Conservation (phyloP, 1,139 yeast genomes). For the Debaryomyces coudertii region DNA sequence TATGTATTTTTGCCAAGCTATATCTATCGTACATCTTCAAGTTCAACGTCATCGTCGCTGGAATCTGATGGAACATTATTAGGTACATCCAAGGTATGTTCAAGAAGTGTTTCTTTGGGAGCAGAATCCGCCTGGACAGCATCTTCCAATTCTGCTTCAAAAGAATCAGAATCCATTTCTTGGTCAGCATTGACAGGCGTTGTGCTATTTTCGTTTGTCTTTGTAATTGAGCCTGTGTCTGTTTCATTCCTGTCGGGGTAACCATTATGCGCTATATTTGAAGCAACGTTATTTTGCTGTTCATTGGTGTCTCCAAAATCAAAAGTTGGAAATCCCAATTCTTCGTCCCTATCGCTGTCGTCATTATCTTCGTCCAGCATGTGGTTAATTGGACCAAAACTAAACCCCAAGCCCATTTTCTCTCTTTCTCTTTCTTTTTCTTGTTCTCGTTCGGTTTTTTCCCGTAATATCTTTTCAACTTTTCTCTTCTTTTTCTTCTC, state of each 20-base stretch:
- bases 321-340: slow-evolving; percentile 1
- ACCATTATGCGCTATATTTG: background rate
- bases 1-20: background rate
- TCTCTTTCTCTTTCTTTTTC: slow-evolving; percentile 23
- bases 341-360: slow-evolving; percentile 19
- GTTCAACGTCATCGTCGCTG: slow-evolving; percentile 1
- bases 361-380: slow-evolving; percentile 28
- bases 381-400: slow-evolving; percentile 28
- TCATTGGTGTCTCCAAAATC: slow-evolving; percentile 6
- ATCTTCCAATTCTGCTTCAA: slow-evolving; percentile 8
- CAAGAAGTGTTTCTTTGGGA: background rate
- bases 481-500: slow-evolving; percentile 29
- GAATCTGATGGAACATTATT: background rate
- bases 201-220: background rate
- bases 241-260: background rate
- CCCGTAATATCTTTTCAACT: slow-evolving; percentile 25
- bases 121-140: slow-evolving; percentile 1
- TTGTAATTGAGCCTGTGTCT: background rate
- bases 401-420: slow-evolving; percentile 36
- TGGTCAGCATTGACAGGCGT: background rate
- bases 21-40: slow-evolving; percentile 1
- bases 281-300: background rate
- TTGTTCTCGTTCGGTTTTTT: slow-evolving; percentile 25
- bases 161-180: slow-evolving; percentile 6
- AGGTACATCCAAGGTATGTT: background rate